phyloP scores from a whole-genome alignment of 75 land plant genomes.

The Azolla pinnata region DNA sequence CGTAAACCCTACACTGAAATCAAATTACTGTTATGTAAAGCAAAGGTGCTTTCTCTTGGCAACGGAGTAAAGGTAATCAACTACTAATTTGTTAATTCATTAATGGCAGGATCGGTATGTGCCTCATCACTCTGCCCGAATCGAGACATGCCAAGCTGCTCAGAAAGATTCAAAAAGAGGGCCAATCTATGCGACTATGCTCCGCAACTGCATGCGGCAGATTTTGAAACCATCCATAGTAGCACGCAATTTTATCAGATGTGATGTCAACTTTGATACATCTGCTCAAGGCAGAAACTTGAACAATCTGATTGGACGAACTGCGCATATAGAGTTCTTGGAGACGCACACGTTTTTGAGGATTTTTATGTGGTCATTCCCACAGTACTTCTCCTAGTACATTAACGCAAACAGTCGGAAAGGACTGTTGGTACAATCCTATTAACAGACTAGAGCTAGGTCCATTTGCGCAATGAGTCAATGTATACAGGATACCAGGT shows the following conservation, averaged over 20 bases:
- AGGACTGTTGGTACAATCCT: too few species aligned
- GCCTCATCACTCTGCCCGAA: slow-evolving; percentile 81
- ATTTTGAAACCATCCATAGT: slow-evolving; percentile 41
- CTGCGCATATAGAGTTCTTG: slow-evolving; percentile 85
- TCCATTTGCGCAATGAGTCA: too few species aligned
- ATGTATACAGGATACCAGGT: too few species aligned
- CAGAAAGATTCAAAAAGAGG: slow-evolving; percentile 55
- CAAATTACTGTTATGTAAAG: too few species aligned
- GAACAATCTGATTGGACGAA: slow-evolving; percentile 69
- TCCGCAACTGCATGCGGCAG: slow-evolving; percentile 67
- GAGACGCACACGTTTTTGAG: slow-evolving; percentile 63
- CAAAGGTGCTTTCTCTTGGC: too few species aligned
- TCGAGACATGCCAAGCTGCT: slow-evolving; percentile 56
- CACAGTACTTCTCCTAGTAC: slow-evolving; percentile 37
- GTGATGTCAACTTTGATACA: slow-evolving; percentile 75
- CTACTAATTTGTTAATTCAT: too few species aligned
- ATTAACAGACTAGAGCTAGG: too few species aligned
- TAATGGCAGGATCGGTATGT: slow-evolving; percentile 91
- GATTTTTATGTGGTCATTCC: slow-evolving; percentile 80
- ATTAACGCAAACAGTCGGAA: too few species aligned
- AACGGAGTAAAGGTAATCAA: too few species aligned
- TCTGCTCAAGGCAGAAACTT: slow-evolving; percentile 47
- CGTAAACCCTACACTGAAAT: too few species aligned
- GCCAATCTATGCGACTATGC: slow-evolving; percentile 52
- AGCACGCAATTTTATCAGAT: slow-evolving; percentile 52